A percentile compares a stretch with the other conserved stretches of the same genome.
These are phyloP conservation scores for Cicer yamashitae DNA, from an alignment of 306 rosid genomes.

Conservation along the genomic window DNA sequence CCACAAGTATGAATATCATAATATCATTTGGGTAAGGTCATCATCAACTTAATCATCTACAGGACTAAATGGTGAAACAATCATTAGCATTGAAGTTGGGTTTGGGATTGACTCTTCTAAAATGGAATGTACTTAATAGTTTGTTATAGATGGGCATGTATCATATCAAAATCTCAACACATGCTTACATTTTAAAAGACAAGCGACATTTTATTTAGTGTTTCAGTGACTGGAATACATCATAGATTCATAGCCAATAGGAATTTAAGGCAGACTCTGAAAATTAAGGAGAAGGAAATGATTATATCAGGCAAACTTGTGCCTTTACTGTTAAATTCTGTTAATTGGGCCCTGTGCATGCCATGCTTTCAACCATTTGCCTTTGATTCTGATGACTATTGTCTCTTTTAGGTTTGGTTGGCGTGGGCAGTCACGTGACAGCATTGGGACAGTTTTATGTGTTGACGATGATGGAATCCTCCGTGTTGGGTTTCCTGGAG, in stretches of 20 bases:
- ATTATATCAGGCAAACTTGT: not conserved
- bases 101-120: too few relatives aligned
- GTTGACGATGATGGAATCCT: conserved; percentile 98
- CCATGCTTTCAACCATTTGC: conserved; percentile 23
- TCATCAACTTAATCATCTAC: too few relatives aligned
- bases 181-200: not conserved
- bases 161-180: too few relatives aligned
- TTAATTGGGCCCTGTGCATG: conserved; percentile 34
- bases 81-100: too few relatives aligned
- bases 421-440: conserved; percentile 99
- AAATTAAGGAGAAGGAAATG: not conserved
- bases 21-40: too few relatives aligned
- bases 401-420: conserved; percentile 83
- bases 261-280: not conserved
- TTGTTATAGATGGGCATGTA: too few relatives aligned
- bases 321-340: conserved; percentile 6
- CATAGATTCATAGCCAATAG: too few relatives aligned
- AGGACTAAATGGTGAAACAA: too few relatives aligned
- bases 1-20: too few relatives aligned
- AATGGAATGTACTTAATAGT: too few relatives aligned
- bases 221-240: not conserved
- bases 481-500: conserved; percentile 99
- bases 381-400: conserved; percentile 34
- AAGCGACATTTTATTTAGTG: not conserved
- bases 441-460: conserved; percentile 95